A percentile compares a stretch with the other conserved stretches of the same genome.
These are phyloP conservation scores for Calonectria hongkongensis DNA, from an alignment of 2,329 filamentous ascomycete species.

Conservation along the genomic window DNA sequence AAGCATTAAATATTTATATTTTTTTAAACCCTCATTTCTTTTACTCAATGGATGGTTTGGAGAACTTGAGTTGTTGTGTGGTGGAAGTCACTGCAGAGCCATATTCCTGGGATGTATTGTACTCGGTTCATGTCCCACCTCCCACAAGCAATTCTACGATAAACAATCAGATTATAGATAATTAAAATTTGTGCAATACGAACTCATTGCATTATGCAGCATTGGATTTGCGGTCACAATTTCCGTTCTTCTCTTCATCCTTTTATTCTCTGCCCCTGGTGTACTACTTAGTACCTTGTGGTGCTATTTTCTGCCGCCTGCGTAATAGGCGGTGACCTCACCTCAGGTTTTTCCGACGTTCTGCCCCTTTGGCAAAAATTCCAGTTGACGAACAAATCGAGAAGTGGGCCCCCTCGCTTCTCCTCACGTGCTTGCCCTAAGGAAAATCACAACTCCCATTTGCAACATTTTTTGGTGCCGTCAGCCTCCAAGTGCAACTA, in stretches of 20 bases:
- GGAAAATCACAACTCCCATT: slow-evolving; percentile 63
- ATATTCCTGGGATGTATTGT: too few relatives aligned
- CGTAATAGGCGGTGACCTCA: neutral
- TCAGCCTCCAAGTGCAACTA: slow-evolving; percentile 57
- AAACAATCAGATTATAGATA: neutral
- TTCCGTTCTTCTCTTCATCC: neutral
- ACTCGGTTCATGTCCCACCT: too few relatives aligned
- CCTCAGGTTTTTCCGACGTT: slow-evolving; percentile 77
- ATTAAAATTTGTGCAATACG: too few relatives aligned
- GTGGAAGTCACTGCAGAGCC: too few relatives aligned
- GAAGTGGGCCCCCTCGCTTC: slow-evolving; percentile 54
- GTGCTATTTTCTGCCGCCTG: neutral
- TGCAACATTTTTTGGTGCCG: slow-evolving; percentile 59
- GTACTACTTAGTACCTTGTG: neutral
- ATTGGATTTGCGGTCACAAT: neutral
- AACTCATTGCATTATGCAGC: neutral
- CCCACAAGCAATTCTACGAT: neutral
- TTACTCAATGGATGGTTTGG: too few relatives aligned
- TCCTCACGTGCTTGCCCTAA: slow-evolving; percentile 66
- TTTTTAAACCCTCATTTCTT: too few relatives aligned
- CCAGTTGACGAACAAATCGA: slow-evolving; percentile 27
- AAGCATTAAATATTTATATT: too few relatives aligned
- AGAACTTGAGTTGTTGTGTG: too few relatives aligned
- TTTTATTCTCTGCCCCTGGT: neutral
- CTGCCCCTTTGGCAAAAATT: slow-evolving; percentile 60